Evolutionary conservation across 345 rosid species (phyloP).

Genomic region (Sonneratia caseolaris): DNA sequence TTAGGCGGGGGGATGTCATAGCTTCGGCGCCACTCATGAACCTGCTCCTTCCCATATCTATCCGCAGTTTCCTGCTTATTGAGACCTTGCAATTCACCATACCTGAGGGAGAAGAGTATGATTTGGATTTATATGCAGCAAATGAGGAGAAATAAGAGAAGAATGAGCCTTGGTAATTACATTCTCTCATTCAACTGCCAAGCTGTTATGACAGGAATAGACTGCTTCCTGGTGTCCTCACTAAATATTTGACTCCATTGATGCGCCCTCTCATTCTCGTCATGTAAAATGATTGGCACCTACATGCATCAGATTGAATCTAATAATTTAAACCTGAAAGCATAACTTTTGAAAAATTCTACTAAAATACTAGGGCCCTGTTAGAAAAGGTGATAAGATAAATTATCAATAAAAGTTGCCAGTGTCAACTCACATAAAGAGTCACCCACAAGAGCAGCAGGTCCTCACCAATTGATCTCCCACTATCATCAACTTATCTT

Average conservation of each 20-base stretch:
- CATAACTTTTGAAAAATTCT: not conserved
- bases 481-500: not conserved
- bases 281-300: constrained; percentile 82
- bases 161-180: constrained; percentile 25
- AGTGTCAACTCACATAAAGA: constrained; percentile 14
- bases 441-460: not conserved
- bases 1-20: constrained; percentile 91
- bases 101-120: constrained; percentile 34
- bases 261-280: constrained; percentile 67
- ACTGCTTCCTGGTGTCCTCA: constrained; percentile 69
- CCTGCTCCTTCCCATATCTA: constrained; percentile 80
- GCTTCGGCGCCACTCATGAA: constrained; percentile 97
- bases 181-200: constrained; percentile 98
- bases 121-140: not conserved
- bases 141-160: not conserved
- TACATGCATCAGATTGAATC: constrained; percentile 15
- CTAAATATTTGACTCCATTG: constrained; percentile 84
- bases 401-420: not conserved
- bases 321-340: not conserved
- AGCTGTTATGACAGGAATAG: constrained; percentile 78
- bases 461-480: not conserved
- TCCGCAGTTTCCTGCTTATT: constrained; percentile 95
- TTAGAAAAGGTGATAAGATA: not conserved
- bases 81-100: constrained; percentile 92
- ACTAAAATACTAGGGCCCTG: not conserved